Base-by-base conservation (phyloP, 345 rosid genomes). In the Corymbia maculata region DNA sequence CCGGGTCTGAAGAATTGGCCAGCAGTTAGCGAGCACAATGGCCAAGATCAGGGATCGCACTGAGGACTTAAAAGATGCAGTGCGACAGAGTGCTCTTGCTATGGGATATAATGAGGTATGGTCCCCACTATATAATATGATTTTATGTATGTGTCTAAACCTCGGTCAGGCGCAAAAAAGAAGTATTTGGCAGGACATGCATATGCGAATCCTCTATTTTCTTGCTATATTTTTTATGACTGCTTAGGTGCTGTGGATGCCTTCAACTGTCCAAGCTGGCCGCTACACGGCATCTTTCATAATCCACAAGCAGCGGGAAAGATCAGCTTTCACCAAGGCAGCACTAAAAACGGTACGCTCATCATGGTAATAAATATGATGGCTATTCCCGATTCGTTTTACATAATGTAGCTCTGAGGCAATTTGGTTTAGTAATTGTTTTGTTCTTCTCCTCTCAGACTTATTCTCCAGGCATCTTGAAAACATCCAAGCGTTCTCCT, bases 31-130 rank as follows among this genome's bases (percentile, higher is more conserved):
- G 66, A 53, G 87, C 57, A 66, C 32, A 75, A 97, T 96, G 98
- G 94, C 97, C 80, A 97, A 91, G 93, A 88, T 93, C 87, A 93
- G 95, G 90, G 99, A 97, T 79, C 93, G 97, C 86, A 94, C 94
- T 26, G 98, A 96, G 90, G 98, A 97, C 91, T 97, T 95, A 87
- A 97, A 96, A 90, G 99, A 97, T 89, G 94, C 93, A 30, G 95
- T 94, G 87, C 93, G 98, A 30, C 93, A 89, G 55, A 55, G 92
- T 28, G 97, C 97, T 52, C 90, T 94, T 68, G 93, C 96, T 55
- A 85, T 88, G 44, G 97, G 98, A 75, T 95, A 92, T 89, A 91
- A 91, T 85, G 99, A 97, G 97, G 99, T 97, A 88, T 57, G 51
- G 51, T 88, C 45, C 14, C 21, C n/a, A 42, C 49, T 16, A 13